Evolutionary conservation across 208 protist species (phyloP), one percentile per base, ranked within the genome.

Genomic region (Leishmania tarentolae): DNA sequence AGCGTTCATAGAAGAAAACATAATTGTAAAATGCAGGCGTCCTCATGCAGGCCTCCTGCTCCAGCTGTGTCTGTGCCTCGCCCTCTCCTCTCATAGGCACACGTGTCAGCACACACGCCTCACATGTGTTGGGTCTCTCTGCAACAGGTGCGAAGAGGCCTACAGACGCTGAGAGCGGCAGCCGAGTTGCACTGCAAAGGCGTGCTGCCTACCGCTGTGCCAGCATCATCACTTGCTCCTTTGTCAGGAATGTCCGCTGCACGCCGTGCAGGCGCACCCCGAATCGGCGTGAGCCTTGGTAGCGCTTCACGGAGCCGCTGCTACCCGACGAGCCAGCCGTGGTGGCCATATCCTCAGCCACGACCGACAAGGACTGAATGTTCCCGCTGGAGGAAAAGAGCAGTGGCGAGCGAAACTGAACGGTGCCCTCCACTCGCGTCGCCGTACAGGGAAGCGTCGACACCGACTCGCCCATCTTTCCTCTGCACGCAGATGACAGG

Each of bases 171-270:
- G 61, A 65, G 35, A 28, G 50, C 50, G 44, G 28, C 44, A 73
- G 31, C 28, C 31, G 53, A 4, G 24, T 19, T 73, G 69, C 28
- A 13, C 46, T 19, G 17, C 21, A 35, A 15, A 5, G 69, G 69
- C 28, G n/a, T 28, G 31, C 9, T 52, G n/a, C 13, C 76, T 72
- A 82, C 21, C 65, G 76, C 69, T 78, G 65, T 17, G 82, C 66
- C 42, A 92, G 59, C 17, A 94, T 57, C 19, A 90, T 31, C 56
- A 94, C 85, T 76, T 94, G 91, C 66, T 92, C 81, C 11, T 86
- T 61, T 5, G 88, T 90, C 76, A 94, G 78, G 59, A 75, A 73
- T 13, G 91, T 94, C 75, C 88, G 75, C 77, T 94, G 91, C 17
- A 92, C 72, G 37, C 91, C 91, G 57, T 83, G 79, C 46, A 94